Evolutionary conservation across 306 rosid species (phyloP), one percentile per base, ranked within the genome.

Genomic region (Quercus variabilis): DNA sequence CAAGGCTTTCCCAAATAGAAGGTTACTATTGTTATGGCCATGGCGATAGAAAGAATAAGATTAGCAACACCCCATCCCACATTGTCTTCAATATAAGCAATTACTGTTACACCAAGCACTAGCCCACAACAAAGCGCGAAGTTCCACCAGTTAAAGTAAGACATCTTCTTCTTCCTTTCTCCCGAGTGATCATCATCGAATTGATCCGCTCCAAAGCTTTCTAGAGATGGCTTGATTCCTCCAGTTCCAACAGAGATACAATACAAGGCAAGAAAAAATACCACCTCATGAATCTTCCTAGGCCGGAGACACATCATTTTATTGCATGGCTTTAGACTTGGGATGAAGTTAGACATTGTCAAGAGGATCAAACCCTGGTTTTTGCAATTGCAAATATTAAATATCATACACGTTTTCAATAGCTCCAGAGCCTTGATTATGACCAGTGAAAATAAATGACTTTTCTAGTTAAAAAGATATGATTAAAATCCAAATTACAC

Each of bases 141-240:
- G 28, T 54, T 78, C 91, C 91, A 88, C 89, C 86, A 85, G 68
- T 88, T 88, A 74, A 88, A 85, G 84, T 41, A 88, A 67, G 89
- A 88, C 87, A 83, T 78, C 78, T 85, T 88, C 49, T 83, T 76
- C 83, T 76, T 85, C 77, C 91, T 84, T 52, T 88, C 91, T 76
- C 76, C 60, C 0, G 0, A 0, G 76, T 88, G 81, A 35, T 83
- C 83, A 10, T 85, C 91, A 20, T 88, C 89, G 52, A 88, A 85
- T 70, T 85, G 91, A 74, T 88, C 91, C 15, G 89, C 89, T 74
- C 91, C 91, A 54, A 88, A 85, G 85, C 88, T 88, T 73, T 83
- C 52, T 75, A 86, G 76, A 79, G 88, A 81, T 9, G 91, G 91
- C 56, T 81, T 85, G 80, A 73, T 69, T 52, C 91, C 91, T 41